Evolutionary conservation across 352 stramenopile species (phyloP).

Genomic region (Phytophthora uliginosa): DNA sequence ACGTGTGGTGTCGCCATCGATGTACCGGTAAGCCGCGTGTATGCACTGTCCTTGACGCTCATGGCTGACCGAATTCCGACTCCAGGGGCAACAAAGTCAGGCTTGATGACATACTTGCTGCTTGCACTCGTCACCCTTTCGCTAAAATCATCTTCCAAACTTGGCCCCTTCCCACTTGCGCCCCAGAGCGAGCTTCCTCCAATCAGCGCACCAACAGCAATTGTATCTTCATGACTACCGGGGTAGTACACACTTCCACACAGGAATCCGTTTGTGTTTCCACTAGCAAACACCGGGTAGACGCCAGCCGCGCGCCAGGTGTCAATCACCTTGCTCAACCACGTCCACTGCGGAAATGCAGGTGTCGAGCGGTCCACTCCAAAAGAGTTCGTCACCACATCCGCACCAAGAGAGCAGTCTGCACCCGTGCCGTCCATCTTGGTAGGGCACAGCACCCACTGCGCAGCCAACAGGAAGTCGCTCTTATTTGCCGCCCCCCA

Average conservation of each 20-base stretch:
- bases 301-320: constrained; percentile 59
- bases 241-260: constrained; percentile 80
- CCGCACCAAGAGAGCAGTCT: constrained; percentile 67
- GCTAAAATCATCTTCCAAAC: constrained; percentile 35
- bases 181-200: constrained; percentile 71
- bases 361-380: constrained; percentile 59
- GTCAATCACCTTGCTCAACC: constrained; percentile 65
- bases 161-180: constrained; percentile 76
- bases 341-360: constrained; percentile 63
- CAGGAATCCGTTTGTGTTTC: constrained; percentile 80
- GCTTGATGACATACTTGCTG: constrained; percentile 60
- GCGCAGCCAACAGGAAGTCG: constrained; percentile 70
- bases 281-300: constrained; percentile 72
- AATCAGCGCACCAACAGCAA: constrained; percentile 74
- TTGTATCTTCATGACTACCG: constrained; percentile 55
- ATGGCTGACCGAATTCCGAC: constrained; percentile 73
- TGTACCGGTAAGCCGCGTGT: constrained; percentile 75
- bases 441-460: constrained; percentile 80
- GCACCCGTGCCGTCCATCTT: constrained; percentile 50
- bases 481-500: constrained; percentile 71
- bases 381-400: constrained; percentile 79
- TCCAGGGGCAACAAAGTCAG: constrained; percentile 79
- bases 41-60: constrained; percentile 64
- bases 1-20: constrained; percentile 85
- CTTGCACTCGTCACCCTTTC: background rate